These are phyloP conservation scores for Ascochyta fabae DNA, from an alignment of 2,329 filamentous ascomycete genomes.

Conservation along the genomic window DNA sequence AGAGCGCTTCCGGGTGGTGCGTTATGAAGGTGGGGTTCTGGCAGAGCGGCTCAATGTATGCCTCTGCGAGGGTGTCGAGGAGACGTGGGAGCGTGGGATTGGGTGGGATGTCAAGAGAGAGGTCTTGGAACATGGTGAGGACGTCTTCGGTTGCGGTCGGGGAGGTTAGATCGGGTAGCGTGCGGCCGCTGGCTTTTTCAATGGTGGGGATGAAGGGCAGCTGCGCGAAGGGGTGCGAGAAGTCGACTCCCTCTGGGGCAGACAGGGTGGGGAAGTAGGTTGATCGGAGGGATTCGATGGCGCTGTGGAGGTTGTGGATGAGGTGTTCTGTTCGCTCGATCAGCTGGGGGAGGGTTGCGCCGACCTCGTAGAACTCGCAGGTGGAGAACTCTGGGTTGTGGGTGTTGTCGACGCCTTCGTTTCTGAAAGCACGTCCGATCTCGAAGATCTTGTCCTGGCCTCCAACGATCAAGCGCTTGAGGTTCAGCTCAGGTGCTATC, in stretches of 20 bases:
- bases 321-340: conserved; percentile 78
- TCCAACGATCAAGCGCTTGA: conserved; percentile 89
- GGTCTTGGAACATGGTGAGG: conserved; percentile 59
- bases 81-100: conserved; percentile 69
- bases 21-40: conserved; percentile 80
- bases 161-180: conserved; percentile 63
- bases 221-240: conserved; percentile 64
- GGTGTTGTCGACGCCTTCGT: conserved; percentile 75
- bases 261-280: conserved; percentile 38
- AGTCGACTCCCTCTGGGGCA: conserved; percentile 60
- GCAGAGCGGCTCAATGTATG: conserved; percentile 81
- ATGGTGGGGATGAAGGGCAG: conserved; percentile 85
- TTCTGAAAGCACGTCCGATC: conserved; percentile 89
- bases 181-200: conserved; percentile 69
- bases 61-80: conserved; percentile 78
- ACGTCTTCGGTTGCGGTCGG: conserved; percentile 66
- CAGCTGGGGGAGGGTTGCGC: conserved; percentile 76
- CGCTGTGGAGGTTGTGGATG: conserved; percentile 53
- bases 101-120: conserved; percentile 58
- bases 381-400: conserved; percentile 98
- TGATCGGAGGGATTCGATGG: conserved; percentile 55
- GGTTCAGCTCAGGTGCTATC: conserved; percentile 92
- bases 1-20: conserved; percentile 88
- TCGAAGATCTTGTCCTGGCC: conserved; percentile 91
- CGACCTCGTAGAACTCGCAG: conserved; percentile 95